phyloP scores from a whole-genome alignment of 2,329 filamentous ascomycete genomes.

The Scytalidium lignicola region DNA sequence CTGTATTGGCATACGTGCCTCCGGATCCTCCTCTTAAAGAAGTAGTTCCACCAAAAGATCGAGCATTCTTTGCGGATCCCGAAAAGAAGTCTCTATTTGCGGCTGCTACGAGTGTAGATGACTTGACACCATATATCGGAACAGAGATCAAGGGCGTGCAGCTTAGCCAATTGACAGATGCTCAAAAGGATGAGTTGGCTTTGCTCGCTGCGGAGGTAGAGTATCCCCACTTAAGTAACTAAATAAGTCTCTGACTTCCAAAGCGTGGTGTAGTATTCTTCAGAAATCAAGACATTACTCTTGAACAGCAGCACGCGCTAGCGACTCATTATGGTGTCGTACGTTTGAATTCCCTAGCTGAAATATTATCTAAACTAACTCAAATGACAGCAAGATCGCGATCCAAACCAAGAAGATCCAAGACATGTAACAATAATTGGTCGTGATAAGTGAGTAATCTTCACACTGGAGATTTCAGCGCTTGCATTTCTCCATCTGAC shows the following conservation, averaged over 20 bases:
- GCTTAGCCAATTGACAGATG: slow-evolving; percentile 37
- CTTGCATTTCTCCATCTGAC: slow-evolving; percentile 3
- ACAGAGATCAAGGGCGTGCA: slow-evolving; percentile 35
- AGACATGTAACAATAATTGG: neutral
- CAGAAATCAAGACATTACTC: slow-evolving; percentile 47
- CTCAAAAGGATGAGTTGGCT: slow-evolving; percentile 46
- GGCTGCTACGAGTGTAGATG: slow-evolving; percentile 48
- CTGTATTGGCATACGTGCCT: neutral
- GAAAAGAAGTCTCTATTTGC: slow-evolving; percentile 47
- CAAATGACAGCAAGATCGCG: neutral
- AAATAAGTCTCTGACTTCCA: slow-evolving; percentile 28
- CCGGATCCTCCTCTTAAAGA: slow-evolving; percentile 11
- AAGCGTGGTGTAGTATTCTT: slow-evolving; percentile 54
- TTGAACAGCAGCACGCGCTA: slow-evolving; percentile 47
- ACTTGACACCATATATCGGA: slow-evolving; percentile 41
- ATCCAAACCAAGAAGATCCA: neutral
- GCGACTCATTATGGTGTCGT: slow-evolving; percentile 47
- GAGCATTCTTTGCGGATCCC: slow-evolving; percentile 47
- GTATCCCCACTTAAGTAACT: neutral
- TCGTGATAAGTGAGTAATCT: neutral
- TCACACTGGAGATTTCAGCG: slow-evolving; percentile 27
- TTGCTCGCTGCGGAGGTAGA: slow-evolving; percentile 24
- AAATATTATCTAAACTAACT: neutral
- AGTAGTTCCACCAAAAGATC: slow-evolving; percentile 46
- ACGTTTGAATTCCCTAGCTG: slow-evolving; percentile 43